These are phyloP conservation scores for Astrothelium macrocarpum DNA, from an alignment of 495 filamentous ascomycete genomes.

Conservation along the genomic window DNA sequence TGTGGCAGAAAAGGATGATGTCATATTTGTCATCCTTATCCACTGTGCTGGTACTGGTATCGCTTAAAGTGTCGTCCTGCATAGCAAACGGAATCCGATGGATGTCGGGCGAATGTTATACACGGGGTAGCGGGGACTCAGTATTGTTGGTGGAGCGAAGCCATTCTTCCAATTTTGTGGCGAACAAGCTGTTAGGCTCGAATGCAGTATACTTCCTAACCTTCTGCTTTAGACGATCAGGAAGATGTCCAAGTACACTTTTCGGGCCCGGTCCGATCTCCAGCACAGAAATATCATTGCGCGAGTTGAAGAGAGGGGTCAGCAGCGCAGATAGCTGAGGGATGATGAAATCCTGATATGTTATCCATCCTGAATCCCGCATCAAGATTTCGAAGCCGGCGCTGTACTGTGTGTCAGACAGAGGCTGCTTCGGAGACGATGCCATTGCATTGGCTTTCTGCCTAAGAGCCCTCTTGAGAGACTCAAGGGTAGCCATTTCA, in stretches of 20 bases:
- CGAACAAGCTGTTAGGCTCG: slow-evolving; percentile 47
- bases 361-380: slow-evolving; percentile 36
- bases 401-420: slow-evolving; percentile 47
- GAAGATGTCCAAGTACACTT: slow-evolving; percentile 46
- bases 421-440: slow-evolving; percentile 30
- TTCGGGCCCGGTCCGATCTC: slow-evolving; percentile 54
- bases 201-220: slow-evolving; percentile 45
- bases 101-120: slow-evolving; percentile 39
- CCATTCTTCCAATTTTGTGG: slow-evolving; percentile 40
- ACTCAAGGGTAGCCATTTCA: slow-evolving; percentile 45
- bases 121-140: slow-evolving; percentile 40
- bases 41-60: slow-evolving; percentile 22
- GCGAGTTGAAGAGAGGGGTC: slow-evolving; percentile 39
- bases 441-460: slow-evolving; percentile 30
- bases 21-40: slow-evolving; percentile 40
- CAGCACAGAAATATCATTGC: slow-evolving; percentile 42
- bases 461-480: slow-evolving; percentile 42
- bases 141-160: slow-evolving; percentile 31
- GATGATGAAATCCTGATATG: slow-evolving; percentile 49
- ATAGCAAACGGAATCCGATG: slow-evolving; percentile 38
- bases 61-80: slow-evolving; percentile 24
- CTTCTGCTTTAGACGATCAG: slow-evolving; percentile 36
- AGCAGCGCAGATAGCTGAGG: slow-evolving; percentile 46
- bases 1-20: slow-evolving; percentile 53
- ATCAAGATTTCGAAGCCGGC: slow-evolving; percentile 44